These are phyloP conservation scores for Cavenderia fasciculata DNA, from an alignment of 78 protist species.

Conservation along the genomic window DNA sequence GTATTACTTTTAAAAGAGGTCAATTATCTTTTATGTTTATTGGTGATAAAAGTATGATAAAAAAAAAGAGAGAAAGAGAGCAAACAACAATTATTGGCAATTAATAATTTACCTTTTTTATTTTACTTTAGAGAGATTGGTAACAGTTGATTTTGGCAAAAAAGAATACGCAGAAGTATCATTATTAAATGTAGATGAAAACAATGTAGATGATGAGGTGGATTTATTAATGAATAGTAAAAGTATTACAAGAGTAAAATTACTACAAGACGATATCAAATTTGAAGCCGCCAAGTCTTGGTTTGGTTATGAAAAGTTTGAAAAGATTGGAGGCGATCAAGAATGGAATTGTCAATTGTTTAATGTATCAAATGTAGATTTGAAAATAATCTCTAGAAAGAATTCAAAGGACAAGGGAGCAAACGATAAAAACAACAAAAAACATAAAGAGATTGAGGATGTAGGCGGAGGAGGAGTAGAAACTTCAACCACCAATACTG, in stretches of 20 bases:
- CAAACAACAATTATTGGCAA: background rate
- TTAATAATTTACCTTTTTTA: background rate
- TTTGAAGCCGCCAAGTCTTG: conserved; percentile 43
- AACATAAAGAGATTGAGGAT: background rate
- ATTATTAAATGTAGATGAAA: background rate
- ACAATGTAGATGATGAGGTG: conserved; percentile 31
- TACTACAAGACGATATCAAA: background rate
- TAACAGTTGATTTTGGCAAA: conserved; percentile 28
- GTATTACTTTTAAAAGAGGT: conserved; percentile 73
- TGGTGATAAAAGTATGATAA: conserved; percentile 2
- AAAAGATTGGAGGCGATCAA: conserved; percentile 29
- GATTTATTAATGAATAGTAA: background rate
- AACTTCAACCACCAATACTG: background rate
- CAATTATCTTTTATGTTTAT: conserved; percentile 35
- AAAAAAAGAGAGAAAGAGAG: too few species aligned
- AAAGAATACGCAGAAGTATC: conserved; percentile 14
- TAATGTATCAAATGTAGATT: conserved; percentile 29
- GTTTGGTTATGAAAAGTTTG: conserved; percentile 66
- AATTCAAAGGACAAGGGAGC: background rate
- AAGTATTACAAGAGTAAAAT: conserved; percentile 17
- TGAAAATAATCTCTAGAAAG: conserved; percentile 26
- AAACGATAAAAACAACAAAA: background rate
- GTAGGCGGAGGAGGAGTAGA: background rate
- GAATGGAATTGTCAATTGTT: conserved; percentile 37
- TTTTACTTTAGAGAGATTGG: conserved; percentile 1